Conservation (phyloP, 179 eudicot genomes). For the Silene vulgaris region DNA sequence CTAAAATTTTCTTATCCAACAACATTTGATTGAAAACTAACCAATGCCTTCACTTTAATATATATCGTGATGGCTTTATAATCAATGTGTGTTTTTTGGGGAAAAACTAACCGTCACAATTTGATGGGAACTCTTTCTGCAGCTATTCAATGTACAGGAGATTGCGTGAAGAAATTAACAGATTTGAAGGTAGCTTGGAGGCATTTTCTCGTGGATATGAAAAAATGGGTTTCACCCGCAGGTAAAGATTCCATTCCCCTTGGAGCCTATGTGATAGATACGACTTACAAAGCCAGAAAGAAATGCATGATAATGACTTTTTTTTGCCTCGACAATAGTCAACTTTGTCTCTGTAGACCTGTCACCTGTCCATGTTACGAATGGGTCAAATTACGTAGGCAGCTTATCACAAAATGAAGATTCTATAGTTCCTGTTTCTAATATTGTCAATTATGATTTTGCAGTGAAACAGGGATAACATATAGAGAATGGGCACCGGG, state of each 20-base stretch:
- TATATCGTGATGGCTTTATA: neutral
- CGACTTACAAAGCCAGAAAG: constrained; percentile 4
- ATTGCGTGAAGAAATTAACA: constrained; percentile 76
- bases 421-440: constrained; percentile 18
- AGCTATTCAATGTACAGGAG: constrained; percentile 66
- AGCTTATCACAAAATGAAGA: constrained; percentile 8
- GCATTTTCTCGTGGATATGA: constrained; percentile 91
- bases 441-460: constrained; percentile 25
- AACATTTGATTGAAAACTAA: neutral
- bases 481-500: constrained; percentile 99
- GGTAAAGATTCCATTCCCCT: constrained; percentile 31
- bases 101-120: neutral
- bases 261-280: constrained; percentile 7
- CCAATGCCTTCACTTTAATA: neutral
- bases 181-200: constrained; percentile 85
- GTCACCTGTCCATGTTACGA: neutral
- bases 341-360: neutral
- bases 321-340: neutral
- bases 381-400: constrained; percentile 5
- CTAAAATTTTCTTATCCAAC: neutral
- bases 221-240: constrained; percentile 77
- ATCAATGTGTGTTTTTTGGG: neutral
- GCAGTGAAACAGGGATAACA: constrained; percentile 82
- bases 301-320: neutral
- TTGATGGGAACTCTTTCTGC: constrained; percentile 18